These are phyloP conservation scores for Phytophthora hibernalis DNA, from an alignment of 352 stramenopile genomes.

Conservation along the genomic window DNA sequence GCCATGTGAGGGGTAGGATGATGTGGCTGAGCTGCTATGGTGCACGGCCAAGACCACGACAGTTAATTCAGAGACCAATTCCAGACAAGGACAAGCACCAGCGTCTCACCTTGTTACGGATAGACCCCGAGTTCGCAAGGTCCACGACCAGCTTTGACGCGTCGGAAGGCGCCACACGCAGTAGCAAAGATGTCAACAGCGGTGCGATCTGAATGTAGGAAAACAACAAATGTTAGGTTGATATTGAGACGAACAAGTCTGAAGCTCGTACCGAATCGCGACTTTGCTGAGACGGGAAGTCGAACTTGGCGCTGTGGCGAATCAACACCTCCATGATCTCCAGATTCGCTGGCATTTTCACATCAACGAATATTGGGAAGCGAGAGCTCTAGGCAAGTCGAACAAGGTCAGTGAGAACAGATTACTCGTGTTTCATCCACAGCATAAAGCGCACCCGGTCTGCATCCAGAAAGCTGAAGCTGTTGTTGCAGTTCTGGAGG, in stretches of 20 bases:
- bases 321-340: slow-evolving; percentile 34
- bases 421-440: neutral
- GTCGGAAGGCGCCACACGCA: slow-evolving; percentile 8
- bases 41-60: neutral
- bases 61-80: neutral
- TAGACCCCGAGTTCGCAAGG: slow-evolving; percentile 13
- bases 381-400: neutral
- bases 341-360: slow-evolving; percentile 17
- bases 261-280: slow-evolving; percentile 18
- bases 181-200: slow-evolving; percentile 12
- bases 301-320: slow-evolving; percentile 28
- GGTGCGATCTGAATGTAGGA: neutral
- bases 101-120: slow-evolving; percentile 23
- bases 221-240: no score
- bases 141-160: slow-evolving; percentile 18
- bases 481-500: slow-evolving; percentile 17
- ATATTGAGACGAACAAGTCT: no score
- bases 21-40: slow-evolving; percentile 17
- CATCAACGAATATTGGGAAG: slow-evolving; percentile 15
- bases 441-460: slow-evolving; percentile 14
- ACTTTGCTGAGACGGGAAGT: slow-evolving; percentile 25
- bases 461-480: slow-evolving; percentile 24
- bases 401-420: neutral
- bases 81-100: neutral
- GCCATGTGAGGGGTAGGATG: slow-evolving; percentile 24